Conservation (phyloP, 352 stramenopile genomes). For the Thalassiosira mediterranea region DNA sequence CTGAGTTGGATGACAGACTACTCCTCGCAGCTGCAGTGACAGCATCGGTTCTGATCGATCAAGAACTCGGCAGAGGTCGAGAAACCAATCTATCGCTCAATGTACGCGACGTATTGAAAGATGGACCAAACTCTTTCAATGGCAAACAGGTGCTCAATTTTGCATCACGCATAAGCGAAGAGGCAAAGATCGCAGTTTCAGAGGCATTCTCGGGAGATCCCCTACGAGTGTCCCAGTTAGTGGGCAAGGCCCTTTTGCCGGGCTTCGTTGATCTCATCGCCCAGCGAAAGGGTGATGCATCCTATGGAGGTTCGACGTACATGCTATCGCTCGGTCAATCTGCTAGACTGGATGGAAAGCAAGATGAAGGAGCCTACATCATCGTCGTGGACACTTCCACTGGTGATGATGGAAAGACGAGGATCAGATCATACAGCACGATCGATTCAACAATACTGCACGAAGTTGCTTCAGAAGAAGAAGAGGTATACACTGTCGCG, state of each 20-base stretch:
- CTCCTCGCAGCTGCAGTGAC: slow-evolving; percentile 51
- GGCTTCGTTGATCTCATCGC: slow-evolving; percentile 72
- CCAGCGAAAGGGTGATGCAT: slow-evolving; percentile 62
- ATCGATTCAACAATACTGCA: slow-evolving; percentile 42
- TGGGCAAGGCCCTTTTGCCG: slow-evolving; percentile 58
- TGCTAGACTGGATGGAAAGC: slow-evolving; percentile 57
- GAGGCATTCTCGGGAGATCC: slow-evolving; percentile 13
- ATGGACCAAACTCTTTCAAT: slow-evolving; percentile 22
- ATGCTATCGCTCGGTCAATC: slow-evolving; percentile 64
- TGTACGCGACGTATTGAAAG: slow-evolving; percentile 34
- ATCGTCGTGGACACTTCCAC: slow-evolving; percentile 68
- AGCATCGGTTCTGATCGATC: slow-evolving; percentile 37
- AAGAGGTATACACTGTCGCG: slow-evolving; percentile 60
- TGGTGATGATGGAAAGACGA: slow-evolving; percentile 65
- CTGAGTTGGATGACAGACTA: slow-evolving; percentile 1
- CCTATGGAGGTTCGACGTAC: slow-evolving; percentile 69
- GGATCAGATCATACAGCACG: slow-evolving; percentile 62
- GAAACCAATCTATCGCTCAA: slow-evolving; percentile 31
- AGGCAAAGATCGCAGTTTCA: slow-evolving; percentile 34
- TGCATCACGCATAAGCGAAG: slow-evolving; percentile 42
- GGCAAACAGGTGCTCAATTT: slow-evolving; percentile 34
- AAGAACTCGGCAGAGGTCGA: slow-evolving; percentile 19
- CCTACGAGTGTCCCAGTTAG: slow-evolving; percentile 16
- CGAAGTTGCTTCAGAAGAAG: slow-evolving; percentile 43
- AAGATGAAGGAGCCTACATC: slow-evolving; percentile 50